phyloP scores from a whole-genome alignment of 805 yeast genomes.

The Candida silvatica region DNA sequence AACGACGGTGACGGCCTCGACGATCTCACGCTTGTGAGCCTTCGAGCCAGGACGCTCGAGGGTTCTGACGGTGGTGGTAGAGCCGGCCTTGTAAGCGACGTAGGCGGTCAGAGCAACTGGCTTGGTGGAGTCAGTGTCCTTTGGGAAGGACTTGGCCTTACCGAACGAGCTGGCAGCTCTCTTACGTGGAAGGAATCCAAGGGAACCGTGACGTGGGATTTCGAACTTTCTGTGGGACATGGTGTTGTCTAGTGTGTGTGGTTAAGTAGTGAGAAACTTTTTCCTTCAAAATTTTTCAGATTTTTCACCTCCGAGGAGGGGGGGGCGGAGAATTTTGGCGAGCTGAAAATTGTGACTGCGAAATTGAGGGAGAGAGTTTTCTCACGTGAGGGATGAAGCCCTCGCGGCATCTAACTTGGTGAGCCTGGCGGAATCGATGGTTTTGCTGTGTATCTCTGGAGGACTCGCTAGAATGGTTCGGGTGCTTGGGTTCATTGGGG shows the following conservation, averaged over 20 bases:
- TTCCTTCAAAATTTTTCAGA: no score
- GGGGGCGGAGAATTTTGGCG: no score
- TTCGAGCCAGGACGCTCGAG: slow-evolving; percentile 99
- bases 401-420: no score
- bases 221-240: slow-evolving; percentile 99
- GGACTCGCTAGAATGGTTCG: no score
- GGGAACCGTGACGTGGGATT: slow-evolving; percentile 99
- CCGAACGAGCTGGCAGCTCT: slow-evolving; percentile 98
- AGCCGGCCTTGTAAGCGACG: slow-evolving; percentile 99
- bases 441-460: no score
- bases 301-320: no score
- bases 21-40: slow-evolving; percentile 99
- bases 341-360: no score
- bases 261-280: no score
- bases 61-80: slow-evolving; percentile 99
- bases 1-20: slow-evolving; percentile 98
- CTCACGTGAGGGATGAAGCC: no score
- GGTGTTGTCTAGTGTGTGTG: slow-evolving; percentile 4
- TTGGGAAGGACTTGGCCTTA: slow-evolving; percentile 98
- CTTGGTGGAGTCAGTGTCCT: slow-evolving; percentile 94
- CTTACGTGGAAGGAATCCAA: slow-evolving; percentile 99
- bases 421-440: no score
- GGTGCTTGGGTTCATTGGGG: no score
- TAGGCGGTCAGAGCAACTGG: slow-evolving; percentile 98
- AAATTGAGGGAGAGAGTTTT: no score